Conservation (phyloP, 164 flowering plant genomes). For the Annona squamosa region DNA sequence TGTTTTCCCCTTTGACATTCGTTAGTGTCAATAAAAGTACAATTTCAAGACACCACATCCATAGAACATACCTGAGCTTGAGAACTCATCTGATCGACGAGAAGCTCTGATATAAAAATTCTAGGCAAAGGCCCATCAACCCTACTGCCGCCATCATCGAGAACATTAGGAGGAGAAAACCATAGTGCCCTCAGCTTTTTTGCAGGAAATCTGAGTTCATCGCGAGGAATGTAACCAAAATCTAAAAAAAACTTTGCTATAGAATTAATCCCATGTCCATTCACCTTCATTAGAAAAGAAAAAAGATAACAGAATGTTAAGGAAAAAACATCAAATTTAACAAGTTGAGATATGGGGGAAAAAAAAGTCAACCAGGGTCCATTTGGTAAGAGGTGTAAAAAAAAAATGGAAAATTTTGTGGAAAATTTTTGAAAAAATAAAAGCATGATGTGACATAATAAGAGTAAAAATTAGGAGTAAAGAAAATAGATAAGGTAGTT, state of each 20-base stretch:
- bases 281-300: constrained; percentile 35
- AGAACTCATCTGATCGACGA: constrained; percentile 81
- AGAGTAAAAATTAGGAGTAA: no score
- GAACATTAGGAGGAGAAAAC: constrained; percentile 72
- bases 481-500: no score
- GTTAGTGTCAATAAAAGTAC: background rate
- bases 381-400: no score
- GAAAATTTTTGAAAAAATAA: no score
- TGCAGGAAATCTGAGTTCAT: constrained; percentile 77
- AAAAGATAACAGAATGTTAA: background rate
- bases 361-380: background rate
- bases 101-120: constrained; percentile 87
- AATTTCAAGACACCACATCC: constrained; percentile 11
- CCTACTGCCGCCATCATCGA: constrained; percentile 38
- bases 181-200: constrained; percentile 86
- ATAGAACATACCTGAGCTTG: constrained; percentile 61
- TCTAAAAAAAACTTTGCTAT: constrained; percentile 68
- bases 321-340: background rate
- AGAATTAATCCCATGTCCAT: constrained; percentile 87
- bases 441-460: no score
- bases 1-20: no score
- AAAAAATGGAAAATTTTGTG: no score
- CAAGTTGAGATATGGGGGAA: no score
- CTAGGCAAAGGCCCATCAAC: constrained; percentile 86
- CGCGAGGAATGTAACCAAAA: constrained; percentile 61